Evolutionary conservation across 2,329 filamentous ascomycete species (phyloP).

Genomic region (Fusarium xyrophilum): DNA sequence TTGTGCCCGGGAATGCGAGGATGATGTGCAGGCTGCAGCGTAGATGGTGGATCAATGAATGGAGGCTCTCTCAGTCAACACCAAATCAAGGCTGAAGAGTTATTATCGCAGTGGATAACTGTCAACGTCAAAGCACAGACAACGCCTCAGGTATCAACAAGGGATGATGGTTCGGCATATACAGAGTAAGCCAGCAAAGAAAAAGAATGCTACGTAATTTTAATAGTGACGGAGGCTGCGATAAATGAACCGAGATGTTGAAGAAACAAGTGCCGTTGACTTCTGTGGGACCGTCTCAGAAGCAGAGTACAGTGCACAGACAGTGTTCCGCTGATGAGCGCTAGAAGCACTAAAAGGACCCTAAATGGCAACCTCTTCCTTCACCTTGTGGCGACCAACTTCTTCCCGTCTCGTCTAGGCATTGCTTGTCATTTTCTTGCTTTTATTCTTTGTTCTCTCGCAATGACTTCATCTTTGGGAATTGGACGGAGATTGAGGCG

Average conservation of each 20-base stretch:
- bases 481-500: neutral
- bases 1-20: conserved; percentile 23
- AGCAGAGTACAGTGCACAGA: conserved; percentile 25
- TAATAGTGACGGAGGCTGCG: conserved; percentile 23
- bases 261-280: conserved; percentile 38
- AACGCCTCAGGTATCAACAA: conserved; percentile 1
- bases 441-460: neutral
- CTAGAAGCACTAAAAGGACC: conserved; percentile 12
- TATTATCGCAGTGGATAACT: neutral
- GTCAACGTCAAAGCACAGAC: neutral
- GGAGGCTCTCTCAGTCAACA: neutral
- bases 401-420: conserved; percentile 3
- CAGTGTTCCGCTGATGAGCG: conserved; percentile 28
- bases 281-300: conserved; percentile 29
- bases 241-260: conserved; percentile 36
- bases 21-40: conserved; percentile 22
- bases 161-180: conserved; percentile 4
- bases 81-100: neutral
- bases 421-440: neutral
- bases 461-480: conserved; percentile 19
- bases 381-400: conserved; percentile 10
- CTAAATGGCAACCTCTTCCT: conserved; percentile 13
- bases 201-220: conserved; percentile 35
- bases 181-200: conserved; percentile 6
- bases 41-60: conserved; percentile 11